A percentile compares a stretch with the other conserved stretches of the same genome.
Evolutionary conservation across 2,329 filamentous ascomycete genomes (phyloP).

Genomic region (Acephala macrosclerotiorum): DNA sequence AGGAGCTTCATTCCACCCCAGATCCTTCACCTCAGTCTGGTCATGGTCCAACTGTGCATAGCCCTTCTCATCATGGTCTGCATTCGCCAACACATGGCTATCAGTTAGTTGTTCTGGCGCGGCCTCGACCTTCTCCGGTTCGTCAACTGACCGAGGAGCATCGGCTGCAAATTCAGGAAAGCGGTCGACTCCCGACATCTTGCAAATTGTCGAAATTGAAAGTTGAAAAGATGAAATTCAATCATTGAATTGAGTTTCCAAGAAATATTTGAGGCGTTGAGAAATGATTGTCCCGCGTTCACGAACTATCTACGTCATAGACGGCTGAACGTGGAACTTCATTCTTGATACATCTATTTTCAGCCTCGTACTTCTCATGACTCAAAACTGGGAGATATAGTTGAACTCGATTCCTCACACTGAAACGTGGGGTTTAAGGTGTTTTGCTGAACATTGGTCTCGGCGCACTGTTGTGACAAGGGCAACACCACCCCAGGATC

Average conservation of each 20-base stretch:
- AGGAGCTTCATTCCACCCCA: conserved; percentile 63
- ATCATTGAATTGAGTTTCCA: background rate
- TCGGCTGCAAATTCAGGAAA: background rate
- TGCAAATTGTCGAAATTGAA: background rate
- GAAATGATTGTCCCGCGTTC: conserved; percentile 3
- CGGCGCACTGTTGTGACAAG: too few relatives aligned
- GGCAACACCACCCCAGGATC: too few relatives aligned
- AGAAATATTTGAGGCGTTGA: background rate
- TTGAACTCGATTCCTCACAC: too few relatives aligned
- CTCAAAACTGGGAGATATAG: too few relatives aligned
- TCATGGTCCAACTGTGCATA: conserved; percentile 49
- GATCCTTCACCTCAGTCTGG: conserved; percentile 57
- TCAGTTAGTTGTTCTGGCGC: conserved; percentile 45
- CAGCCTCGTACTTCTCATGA: background rate
- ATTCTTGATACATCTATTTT: background rate
- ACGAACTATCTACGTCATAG: conserved; percentile 17
- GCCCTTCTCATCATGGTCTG: conserved; percentile 49
- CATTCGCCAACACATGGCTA: conserved; percentile 51
- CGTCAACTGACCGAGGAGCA: conserved; percentile 18
- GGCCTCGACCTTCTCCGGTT: conserved; percentile 35
- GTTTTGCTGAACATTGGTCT: too few relatives aligned
- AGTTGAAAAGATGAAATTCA: background rate
- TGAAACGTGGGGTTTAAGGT: too few relatives aligned
- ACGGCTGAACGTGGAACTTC: conserved; percentile 10
- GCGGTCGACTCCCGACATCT: background rate